These are phyloP conservation scores for Pinus tabuliformis DNA, from an alignment of 75 land plant genomes.

Conservation along the genomic window DNA sequence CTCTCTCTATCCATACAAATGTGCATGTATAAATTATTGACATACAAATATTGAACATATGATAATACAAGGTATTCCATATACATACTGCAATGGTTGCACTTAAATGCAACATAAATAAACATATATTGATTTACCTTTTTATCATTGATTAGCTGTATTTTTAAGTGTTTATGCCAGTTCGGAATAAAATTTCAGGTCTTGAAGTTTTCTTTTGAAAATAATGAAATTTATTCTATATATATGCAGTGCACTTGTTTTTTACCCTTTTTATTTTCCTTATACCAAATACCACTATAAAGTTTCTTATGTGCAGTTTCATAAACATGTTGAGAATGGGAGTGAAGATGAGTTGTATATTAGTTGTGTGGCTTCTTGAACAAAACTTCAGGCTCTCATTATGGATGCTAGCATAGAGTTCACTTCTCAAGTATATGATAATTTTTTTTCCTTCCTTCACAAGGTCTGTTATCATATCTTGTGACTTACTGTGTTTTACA, in stretches of 20 bases:
- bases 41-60: no score
- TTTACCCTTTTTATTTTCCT: not conserved
- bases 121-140: not conserved
- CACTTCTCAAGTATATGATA: slow-evolving; percentile 69
- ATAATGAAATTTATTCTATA: not conserved
- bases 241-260: not conserved
- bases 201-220: not conserved
- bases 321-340: slow-evolving; percentile 80
- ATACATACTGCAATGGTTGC: not conserved
- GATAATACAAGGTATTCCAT: not conserved
- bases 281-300: slow-evolving; percentile 73
- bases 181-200: not conserved
- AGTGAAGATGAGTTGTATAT: slow-evolving; percentile 83
- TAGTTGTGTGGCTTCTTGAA: slow-evolving; percentile 78
- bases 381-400: slow-evolving; percentile 85
- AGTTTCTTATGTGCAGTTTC: slow-evolving; percentile 69
- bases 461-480: slow-evolving; percentile 42
- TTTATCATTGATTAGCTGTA: not conserved
- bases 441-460: slow-evolving; percentile 70
- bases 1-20: no score
- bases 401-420: slow-evolving; percentile 93
- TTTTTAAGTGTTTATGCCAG: not conserved
- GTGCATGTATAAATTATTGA: not conserved
- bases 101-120: not conserved
- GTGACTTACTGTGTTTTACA: not conserved